Percentiles rank a stretch among this genome's conserved stretches.
Evolutionary conservation across 805 yeast species (phyloP).

Genomic region (Candida hungchunana): DNA sequence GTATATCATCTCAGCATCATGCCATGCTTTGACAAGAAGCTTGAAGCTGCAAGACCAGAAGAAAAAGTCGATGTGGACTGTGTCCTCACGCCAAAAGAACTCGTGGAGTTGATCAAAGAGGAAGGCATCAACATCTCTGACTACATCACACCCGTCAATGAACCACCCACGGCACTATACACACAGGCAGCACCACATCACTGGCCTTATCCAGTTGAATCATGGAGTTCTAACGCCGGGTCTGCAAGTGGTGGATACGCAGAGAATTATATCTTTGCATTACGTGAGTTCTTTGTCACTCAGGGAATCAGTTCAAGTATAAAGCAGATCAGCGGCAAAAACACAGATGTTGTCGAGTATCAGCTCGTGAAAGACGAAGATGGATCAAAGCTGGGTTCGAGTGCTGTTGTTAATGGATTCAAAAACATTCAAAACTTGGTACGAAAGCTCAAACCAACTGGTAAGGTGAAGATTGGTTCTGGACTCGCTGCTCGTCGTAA

Average conservation of each 20-base stretch:
- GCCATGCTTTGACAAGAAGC: conserved; percentile 97
- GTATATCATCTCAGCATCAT: conserved; percentile 82
- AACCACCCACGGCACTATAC: conserved; percentile 25
- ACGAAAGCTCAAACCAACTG: conserved; percentile 49
- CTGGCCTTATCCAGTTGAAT: conserved; percentile 57
- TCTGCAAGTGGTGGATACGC: conserved; percentile 91
- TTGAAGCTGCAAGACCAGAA: conserved; percentile 89
- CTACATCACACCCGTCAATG: conserved; percentile 18
- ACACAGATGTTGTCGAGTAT: conserved; percentile 66
- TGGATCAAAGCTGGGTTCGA: conserved; percentile 42
- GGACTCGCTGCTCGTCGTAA: conserved; percentile 26
- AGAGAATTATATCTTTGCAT: conserved; percentile 51
- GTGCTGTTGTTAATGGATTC: conserved; percentile 83
- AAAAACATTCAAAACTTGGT: conserved; percentile 92
- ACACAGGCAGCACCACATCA: conserved; percentile 43
- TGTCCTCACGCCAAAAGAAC: conserved; percentile 87
- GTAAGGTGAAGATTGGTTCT: conserved; percentile 24
- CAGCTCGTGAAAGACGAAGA: conserved; percentile 40
- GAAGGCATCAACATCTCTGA: conserved; percentile 36
- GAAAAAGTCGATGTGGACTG: conserved; percentile 65
- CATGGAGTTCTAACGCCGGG: conserved; percentile 77
- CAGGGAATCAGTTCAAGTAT: conserved; percentile 25
- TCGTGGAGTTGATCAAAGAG: conserved; percentile 66
- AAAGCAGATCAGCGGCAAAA: conserved; percentile 55
- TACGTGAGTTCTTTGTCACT: conserved; percentile 27